Conservation (phyloP, 164 flowering plant genomes). For the Euptelea pleiosperma region DNA sequence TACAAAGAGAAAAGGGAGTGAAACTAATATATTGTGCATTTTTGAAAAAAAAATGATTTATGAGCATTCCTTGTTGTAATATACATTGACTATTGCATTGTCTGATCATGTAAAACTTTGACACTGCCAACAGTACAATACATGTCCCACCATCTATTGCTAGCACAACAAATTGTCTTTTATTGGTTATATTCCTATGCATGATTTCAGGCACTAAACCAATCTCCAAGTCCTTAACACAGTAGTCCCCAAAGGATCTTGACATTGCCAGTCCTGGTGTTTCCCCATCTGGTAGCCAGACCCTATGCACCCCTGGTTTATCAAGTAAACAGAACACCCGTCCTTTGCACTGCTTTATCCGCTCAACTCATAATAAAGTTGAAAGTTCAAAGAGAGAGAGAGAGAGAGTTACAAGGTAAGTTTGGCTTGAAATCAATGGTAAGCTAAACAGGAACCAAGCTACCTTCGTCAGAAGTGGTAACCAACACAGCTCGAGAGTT, state of each 20-base stretch:
- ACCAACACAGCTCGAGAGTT: constrained; percentile 87
- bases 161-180: constrained; percentile 66
- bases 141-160: constrained; percentile 97
- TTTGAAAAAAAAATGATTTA: too few species aligned
- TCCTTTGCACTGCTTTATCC: constrained; percentile 66
- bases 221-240: constrained; percentile 68
- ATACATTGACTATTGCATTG: too few species aligned
- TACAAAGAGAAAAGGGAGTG: too few species aligned
- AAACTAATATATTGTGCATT: too few species aligned
- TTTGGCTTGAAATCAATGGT: constrained; percentile 82
- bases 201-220: constrained; percentile 85
- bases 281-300: constrained; percentile 71
- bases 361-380: constrained; percentile 33
- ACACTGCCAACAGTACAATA: neutral
- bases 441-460: constrained; percentile 64
- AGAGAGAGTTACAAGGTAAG: constrained; percentile 62
- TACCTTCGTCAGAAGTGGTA: constrained; percentile 73
- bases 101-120: too few species aligned
- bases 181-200: constrained; percentile 52
- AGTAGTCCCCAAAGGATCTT: constrained; percentile 89
- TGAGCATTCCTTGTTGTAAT: too few species aligned
- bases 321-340: constrained; percentile 65
- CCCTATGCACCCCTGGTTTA: constrained; percentile 84
- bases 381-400: constrained; percentile 4
- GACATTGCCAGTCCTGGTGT: constrained; percentile 88